Base-by-base conservation (phyloP, 1,284 basidiomycete genomes). In the Vanrija humicola region DNA sequence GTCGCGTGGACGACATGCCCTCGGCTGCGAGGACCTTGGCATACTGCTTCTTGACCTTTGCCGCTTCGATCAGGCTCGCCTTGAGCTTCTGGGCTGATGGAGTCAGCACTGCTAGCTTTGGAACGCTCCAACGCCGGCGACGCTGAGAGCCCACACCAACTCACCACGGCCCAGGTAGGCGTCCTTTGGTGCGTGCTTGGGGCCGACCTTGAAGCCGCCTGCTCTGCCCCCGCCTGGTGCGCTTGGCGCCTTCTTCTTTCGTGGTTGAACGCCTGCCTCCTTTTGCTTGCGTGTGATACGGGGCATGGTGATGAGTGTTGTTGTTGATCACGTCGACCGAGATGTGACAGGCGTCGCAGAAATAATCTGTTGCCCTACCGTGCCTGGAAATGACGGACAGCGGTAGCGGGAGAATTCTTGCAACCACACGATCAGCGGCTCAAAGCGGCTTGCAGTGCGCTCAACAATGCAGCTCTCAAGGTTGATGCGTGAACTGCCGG, bases 11-110 rank as follows among this genome's bases (percentile, higher is more conserved):
- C 34, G 60, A 56, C 58, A 76, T 70, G 12, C 77, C 77, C 63
- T 80, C 78, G 28, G 68, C 62, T 56, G 77, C 74, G 18, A 80
- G 69, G 52, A 78, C 72, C 65, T 78, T 79, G 51, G 76, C 79
- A 62, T 77, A 82, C 18, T 71, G 69, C 62, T 78, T 76, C 69
- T 82, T 82, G 52, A 79, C 70, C 64, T 79, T 80, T 38, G 80
- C 80, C 47, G 79, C 77, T 61, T 77, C 69, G 57, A 82, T 81
- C 50, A 82, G 67, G 34, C 78, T 76, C 18, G 77, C 76, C 62
- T 82, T 81, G 67, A 80, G 78, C 62, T 79, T 79, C 50, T 79
- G 76, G 25, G 79, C 80, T 79, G 67, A 14, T 10, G 3, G 39
- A 10, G 50, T 51, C 14, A 52, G 48, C 45, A 16, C 28, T 28